Base-by-base conservation (phyloP, 148 eudicot genomes). In the Pharnaceum exiguum region DNA sequence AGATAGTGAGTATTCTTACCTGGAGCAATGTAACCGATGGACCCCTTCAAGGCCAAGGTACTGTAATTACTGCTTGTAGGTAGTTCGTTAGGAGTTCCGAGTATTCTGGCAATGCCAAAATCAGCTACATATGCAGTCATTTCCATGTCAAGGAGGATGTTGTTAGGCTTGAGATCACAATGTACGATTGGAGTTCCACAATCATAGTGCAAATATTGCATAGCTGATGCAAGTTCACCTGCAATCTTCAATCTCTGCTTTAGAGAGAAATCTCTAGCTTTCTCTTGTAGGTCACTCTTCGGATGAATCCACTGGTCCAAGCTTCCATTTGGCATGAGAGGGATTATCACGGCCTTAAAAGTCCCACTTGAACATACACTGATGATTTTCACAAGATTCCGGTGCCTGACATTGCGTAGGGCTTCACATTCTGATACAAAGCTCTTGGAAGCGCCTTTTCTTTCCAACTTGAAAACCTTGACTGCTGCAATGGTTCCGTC, bases 151-250 rank as follows among this genome's bases (percentile, higher is more conserved):
- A 71, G 55, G 15, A 71, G 55, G 15, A 71, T 61, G 22, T 71
- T 71, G 28, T 66, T 64, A 4, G 75, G 75, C 60, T 71, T 71
- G 24, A 71, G 53, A 36, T 71, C 75, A 64, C 75, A 71, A n/a
- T 71, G 76, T 13, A 72, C 59, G 18, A 72, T 30, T 8, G 71
- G 54, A 19, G 18, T 23, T 36, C 55, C 76, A 60, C 76, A 72
- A 13, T 72, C 71, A 54, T 66, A 62, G 38, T 66, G 76, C 50
- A 66, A 26, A 40, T 72, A 72, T 57, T 72, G 63, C n/a, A 72
- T 6, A 7, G 63, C 71, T 31, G 45, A 48, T 13, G 75, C 75
- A 50, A 71, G 55, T 31, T 71, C 75, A 49, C 12, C 23, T 10
- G 55, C 62, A 10, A 65, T 71, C 22, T 48, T 31, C 38, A 72